Percentiles rank a stretch among this genome's conserved stretches.
Evolutionary conservation across 2,329 filamentous ascomycete genomes (phyloP).

Genomic region (Cladosporium sp.): DNA sequence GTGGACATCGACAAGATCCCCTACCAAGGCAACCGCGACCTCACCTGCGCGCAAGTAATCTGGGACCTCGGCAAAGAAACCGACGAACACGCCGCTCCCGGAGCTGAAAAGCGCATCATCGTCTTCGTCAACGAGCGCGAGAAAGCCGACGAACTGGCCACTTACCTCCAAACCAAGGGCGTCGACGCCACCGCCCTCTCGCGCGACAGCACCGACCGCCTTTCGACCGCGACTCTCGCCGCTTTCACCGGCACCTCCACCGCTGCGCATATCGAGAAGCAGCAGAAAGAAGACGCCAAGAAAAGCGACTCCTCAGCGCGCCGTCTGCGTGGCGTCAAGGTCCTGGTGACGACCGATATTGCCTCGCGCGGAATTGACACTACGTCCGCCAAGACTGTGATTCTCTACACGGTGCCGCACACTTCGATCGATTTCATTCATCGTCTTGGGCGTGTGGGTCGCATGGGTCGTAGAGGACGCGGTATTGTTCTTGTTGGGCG

Average conservation of each 20-base stretch:
- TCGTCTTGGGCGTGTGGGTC: conserved; percentile 81
- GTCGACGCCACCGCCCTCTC: conserved; percentile 84
- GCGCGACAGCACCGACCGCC: conserved; percentile 74
- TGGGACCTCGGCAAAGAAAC: conserved; percentile 85
- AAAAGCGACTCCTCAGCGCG: conserved; percentile 31
- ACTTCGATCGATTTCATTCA: conserved; percentile 98
- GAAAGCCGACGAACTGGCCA: conserved; percentile 73
- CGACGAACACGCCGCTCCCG: conserved; percentile 38
- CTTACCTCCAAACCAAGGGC: conserved; percentile 77
- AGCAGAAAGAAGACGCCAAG: conserved; percentile 4
- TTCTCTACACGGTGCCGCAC: conserved; percentile 96
- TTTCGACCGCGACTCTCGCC: conserved; percentile 71
- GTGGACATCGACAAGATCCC: conserved; percentile 90
- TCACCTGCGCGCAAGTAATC: conserved; percentile 92
- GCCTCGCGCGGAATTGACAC: conserved; percentile 94
- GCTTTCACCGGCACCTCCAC: conserved; percentile 57
- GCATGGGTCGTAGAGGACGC: conserved; percentile 86
- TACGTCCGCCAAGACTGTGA: conserved; percentile 81
- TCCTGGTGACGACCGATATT: conserved; percentile 90
- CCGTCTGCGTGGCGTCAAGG: conserved; percentile 71
- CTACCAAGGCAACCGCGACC: conserved; percentile 85
- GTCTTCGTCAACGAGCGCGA: conserved; percentile 98
- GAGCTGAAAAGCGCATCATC: conserved; percentile 77
- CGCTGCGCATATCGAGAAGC: background rate
- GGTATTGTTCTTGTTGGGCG: conserved; percentile 89